A percentile compares a stretch with the other conserved stretches of the same genome.
These are phyloP conservation scores for Colletotrichum paranaense DNA, from an alignment of 2,329 filamentous ascomycete species.

Conservation along the genomic window DNA sequence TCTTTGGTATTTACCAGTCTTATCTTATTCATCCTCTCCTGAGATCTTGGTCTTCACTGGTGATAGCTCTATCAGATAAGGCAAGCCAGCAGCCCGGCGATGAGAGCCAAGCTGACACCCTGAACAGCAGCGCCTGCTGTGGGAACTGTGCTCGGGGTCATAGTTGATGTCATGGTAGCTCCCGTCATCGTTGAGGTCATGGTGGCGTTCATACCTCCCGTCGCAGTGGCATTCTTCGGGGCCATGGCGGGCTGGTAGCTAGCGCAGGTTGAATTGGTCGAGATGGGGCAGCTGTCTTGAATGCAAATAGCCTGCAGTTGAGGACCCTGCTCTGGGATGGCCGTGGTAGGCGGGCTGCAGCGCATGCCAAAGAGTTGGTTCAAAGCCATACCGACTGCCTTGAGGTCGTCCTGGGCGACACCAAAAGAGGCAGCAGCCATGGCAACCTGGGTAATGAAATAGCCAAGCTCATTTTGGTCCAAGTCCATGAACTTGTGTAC, in stretches of 20 bases:
- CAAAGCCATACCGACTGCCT: conserved; percentile 60
- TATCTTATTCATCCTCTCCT: background rate
- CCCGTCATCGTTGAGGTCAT: conserved; percentile 5
- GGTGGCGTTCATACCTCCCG: conserved; percentile 22
- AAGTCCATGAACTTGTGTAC: conserved; percentile 72
- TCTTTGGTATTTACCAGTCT: background rate
- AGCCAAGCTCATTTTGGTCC: conserved; percentile 60
- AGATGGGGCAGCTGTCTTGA: conserved; percentile 59
- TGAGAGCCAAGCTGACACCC: background rate
- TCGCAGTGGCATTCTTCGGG: conserved; percentile 25
- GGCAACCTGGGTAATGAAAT: conserved; percentile 70
- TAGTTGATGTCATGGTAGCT: background rate
- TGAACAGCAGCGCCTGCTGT: conserved; percentile 6
- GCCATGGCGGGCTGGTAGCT: conserved; percentile 50
- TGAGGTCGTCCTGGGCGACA: conserved; percentile 64
- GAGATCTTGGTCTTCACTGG: too few relatives aligned
- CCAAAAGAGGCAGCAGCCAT: conserved; percentile 68
- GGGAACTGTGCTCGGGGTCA: conserved; percentile 8
- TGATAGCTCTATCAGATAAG: background rate
- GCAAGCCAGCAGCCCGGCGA: background rate
- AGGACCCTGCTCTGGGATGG: conserved; percentile 56
- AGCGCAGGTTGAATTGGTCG: conserved; percentile 57
- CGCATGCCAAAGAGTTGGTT: conserved; percentile 61
- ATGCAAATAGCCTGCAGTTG: conserved; percentile 69
- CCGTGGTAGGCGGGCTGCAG: conserved; percentile 58